These are phyloP conservation scores for Candida hispaniensis DNA, from an alignment of 805 yeast species.

Conservation along the genomic window DNA sequence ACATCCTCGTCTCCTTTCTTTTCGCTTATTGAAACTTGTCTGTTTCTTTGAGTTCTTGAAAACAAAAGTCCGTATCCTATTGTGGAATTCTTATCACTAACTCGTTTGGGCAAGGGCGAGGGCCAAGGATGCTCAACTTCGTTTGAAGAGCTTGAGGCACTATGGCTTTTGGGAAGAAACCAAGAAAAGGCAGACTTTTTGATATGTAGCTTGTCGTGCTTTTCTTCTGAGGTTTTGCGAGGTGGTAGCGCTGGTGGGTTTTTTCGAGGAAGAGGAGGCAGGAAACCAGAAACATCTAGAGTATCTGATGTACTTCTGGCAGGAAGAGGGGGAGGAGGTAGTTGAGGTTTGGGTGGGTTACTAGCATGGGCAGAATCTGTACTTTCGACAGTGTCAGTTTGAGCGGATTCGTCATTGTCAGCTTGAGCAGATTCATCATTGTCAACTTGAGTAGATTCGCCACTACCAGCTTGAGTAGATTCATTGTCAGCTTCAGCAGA, in stretches of 20 bases:
- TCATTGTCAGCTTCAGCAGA: too few relatives aligned
- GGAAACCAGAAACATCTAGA: conserved; percentile 16
- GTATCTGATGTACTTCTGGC: conserved; percentile 1
- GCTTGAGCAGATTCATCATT: too few relatives aligned
- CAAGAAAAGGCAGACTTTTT: conserved; percentile 14
- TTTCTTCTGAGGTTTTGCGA: too few relatives aligned
- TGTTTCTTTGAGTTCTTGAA: conserved; percentile 14
- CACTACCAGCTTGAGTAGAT: too few relatives aligned
- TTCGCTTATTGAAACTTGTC: conserved; percentile 11
- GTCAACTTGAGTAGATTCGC: too few relatives aligned
- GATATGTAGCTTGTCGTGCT: too few relatives aligned
- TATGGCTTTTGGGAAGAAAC: conserved; percentile 15
- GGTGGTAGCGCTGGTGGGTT: conserved; percentile 21
- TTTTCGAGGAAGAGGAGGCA: conserved; percentile 27
- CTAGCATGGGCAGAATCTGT: too few relatives aligned
- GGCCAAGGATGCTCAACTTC: conserved; percentile 8
- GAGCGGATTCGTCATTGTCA: too few relatives aligned
- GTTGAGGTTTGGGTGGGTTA: conserved; percentile 12
- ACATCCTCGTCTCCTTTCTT: conserved; percentile 10
- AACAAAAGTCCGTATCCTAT: conserved; percentile 12
- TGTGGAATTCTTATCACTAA: conserved; percentile 9
- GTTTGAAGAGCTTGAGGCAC: conserved; percentile 13
- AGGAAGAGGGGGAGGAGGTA: conserved; percentile 17
- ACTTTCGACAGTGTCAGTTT: too few relatives aligned
- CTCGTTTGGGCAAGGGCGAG: conserved; percentile 6